Base-by-base conservation (phyloP, 176 grass and related monocot species). In the Dactylis glomerata region DNA sequence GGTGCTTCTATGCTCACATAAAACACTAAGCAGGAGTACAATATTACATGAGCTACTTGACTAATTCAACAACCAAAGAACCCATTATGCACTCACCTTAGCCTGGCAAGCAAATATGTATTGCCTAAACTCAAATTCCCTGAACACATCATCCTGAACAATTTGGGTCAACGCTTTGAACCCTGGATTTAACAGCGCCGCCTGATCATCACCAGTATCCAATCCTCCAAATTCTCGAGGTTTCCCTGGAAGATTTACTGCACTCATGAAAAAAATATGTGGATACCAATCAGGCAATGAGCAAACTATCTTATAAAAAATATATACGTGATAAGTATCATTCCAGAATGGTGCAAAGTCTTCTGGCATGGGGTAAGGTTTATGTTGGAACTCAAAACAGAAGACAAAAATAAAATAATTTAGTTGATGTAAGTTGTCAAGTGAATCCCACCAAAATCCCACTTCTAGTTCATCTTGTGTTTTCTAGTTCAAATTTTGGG, bases 111-210 rank as follows among this genome's bases (percentile, higher is more conserved):
- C 93, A 94, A 96, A 99, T 91, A 96, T 91, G 87, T 99, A 99
- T 58, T 99, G 96, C 52, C 96, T 90, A 81, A 99, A 99, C 38
- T 99, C 96, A 87, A 99, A 99, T 87, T 99, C 96, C 89, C 96
- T 92, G 71, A 99, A 94, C 30, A 87, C 66, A 55, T 99, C 96
- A 62, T 99, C 93, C 77, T 99, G 93, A 54, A 96, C 82, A 84
- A 99, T 96, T 89, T 95, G 93, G 52, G 93, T 94, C 67, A 99
- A 81, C 27, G 79, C 86, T 91, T 99, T 99, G 57, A 90, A 89
- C 80, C 86, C 86, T 84, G 93, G 91, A 90, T 94, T 99, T 73
- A 99, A 86, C 83, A 99, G 85, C 5, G 90, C 89, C 79, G 96
- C 93, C 75, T 94, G 93, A 79, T 99, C 96, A 76, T 99, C 96